phyloP scores from a whole-genome alignment of 305 asterid species.

The Fraxinus sp. region DNA sequence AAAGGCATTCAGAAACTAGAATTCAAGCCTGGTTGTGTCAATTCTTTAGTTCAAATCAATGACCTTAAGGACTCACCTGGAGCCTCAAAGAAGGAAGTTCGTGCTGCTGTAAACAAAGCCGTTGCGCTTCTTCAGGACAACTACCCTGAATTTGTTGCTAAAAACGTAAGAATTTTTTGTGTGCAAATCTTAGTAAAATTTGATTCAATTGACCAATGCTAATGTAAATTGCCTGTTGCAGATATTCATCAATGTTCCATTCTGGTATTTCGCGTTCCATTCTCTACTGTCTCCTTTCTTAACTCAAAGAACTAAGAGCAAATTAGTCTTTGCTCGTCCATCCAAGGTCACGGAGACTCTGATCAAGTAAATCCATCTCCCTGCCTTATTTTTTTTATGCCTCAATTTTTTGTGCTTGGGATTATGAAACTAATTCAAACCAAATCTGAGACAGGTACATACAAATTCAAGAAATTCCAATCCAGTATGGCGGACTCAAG shows the following conservation, averaged over 20 bases:
- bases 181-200: not conserved
- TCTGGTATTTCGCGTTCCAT: conserved; percentile 70
- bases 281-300: conserved; percentile 67
- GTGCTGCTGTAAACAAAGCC: conserved; percentile 56
- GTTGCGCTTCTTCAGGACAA: conserved; percentile 73
- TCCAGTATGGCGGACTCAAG: conserved; percentile 73
- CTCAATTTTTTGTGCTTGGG: not conserved
- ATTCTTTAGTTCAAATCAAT: conserved; percentile 59
- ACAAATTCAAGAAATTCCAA: conserved; percentile 64
- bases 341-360: conserved; percentile 72
- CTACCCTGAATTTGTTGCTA: conserved; percentile 80
- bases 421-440: conserved; percentile 9
- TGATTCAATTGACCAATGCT: not conserved
- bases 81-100: conserved; percentile 63
- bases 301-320: conserved; percentile 79
- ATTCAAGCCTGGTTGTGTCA: conserved; percentile 58
- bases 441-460: conserved; percentile 47
- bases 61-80: conserved; percentile 67
- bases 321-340: conserved; percentile 70
- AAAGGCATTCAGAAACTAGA: conserved; percentile 61
- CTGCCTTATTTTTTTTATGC: not conserved
- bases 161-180: conserved; percentile 44
- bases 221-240: conserved; percentile 27
- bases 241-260: conserved; percentile 86
- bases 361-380: conserved; percentile 59